These are phyloP conservation scores for Colletotrichum graminicola DNA, from an alignment of 2,329 filamentous ascomycete species.

Conservation along the genomic window DNA sequence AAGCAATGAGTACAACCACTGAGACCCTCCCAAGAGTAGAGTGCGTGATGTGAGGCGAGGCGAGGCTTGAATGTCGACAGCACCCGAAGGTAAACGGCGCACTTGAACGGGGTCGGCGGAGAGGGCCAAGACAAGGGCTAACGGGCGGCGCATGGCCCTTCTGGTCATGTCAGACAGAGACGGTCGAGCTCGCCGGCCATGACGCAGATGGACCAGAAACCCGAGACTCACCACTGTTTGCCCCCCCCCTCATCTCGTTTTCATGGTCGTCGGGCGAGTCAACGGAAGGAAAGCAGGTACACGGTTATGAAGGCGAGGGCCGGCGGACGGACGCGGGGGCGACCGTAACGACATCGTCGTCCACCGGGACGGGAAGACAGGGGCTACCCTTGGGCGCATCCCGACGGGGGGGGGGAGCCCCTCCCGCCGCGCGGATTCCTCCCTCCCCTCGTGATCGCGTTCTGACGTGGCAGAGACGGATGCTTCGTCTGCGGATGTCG, in stretches of 20 bases:
- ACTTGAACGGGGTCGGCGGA: too few species aligned
- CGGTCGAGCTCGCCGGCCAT: neutral
- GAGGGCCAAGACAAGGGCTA: neutral
- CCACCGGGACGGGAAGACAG: neutral
- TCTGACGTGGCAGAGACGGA: conserved; percentile 14
- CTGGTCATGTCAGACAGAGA: neutral
- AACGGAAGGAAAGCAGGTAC: neutral
- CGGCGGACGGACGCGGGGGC: neutral
- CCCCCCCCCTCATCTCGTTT: neutral
- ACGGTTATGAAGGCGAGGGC: neutral
- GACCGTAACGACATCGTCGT: neutral
- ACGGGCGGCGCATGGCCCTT: conserved; percentile 2
- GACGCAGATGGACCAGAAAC: neutral
- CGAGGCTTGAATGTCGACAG: neutral
- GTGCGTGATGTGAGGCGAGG: neutral
- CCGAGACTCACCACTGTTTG: neutral
- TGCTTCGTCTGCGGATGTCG: neutral
- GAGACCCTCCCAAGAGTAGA: neutral
- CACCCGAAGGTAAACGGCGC: neutral
- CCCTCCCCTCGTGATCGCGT: neutral
- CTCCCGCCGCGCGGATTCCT: neutral
- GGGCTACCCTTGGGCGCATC: neutral
- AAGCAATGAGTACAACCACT: conserved; percentile 33
- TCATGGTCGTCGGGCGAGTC: neutral
- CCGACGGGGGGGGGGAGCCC: neutral